A percentile compares a stretch with the other conserved stretches of the same genome.
Evolutionary conservation across 75 land plant genomes (phyloP).

Genomic region (Pinus tabuliformis): DNA sequence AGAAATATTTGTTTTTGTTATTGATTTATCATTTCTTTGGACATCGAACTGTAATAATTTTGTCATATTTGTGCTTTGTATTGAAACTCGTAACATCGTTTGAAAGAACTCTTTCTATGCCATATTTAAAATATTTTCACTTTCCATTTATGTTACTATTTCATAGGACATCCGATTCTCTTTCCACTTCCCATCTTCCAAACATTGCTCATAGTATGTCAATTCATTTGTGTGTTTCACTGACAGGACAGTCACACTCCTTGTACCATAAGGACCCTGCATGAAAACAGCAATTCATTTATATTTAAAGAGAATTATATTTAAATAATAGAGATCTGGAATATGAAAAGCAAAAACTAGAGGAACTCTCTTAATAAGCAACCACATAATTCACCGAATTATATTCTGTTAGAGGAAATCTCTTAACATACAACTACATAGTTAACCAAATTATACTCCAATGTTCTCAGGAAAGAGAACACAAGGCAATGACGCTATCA

Average conservation of each 20-base stretch:
- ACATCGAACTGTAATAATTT: too few species aligned
- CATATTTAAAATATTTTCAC: too few species aligned
- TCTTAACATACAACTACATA: not conserved
- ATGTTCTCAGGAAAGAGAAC: not conserved
- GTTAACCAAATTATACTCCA: not conserved
- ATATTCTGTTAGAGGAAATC: not conserved
- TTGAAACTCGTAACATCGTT: too few species aligned
- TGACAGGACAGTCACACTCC: slow-evolving; percentile 56
- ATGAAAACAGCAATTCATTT: not conserved
- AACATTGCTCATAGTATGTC: slow-evolving; percentile 59
- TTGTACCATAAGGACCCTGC: slow-evolving; percentile 85
- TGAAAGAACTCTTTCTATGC: too few species aligned
- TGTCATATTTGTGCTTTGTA: too few species aligned
- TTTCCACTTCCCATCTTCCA: slow-evolving; percentile 66
- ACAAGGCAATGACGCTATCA: not conserved
- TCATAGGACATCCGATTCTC: slow-evolving; percentile 54
- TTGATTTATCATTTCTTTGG: too few species aligned
- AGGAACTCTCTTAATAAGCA: not conserved
- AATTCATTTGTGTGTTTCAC: slow-evolving; percentile 40
- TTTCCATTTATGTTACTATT: slow-evolving; percentile 12
- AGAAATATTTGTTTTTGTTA: too few species aligned
- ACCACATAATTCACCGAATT: not conserved
- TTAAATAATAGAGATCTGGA: not conserved
- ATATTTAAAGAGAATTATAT: not conserved
- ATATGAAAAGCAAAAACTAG: not conserved